Conservation (phyloP, 208 protist species). For the Leptomonas pyrrhocoris region DNA sequence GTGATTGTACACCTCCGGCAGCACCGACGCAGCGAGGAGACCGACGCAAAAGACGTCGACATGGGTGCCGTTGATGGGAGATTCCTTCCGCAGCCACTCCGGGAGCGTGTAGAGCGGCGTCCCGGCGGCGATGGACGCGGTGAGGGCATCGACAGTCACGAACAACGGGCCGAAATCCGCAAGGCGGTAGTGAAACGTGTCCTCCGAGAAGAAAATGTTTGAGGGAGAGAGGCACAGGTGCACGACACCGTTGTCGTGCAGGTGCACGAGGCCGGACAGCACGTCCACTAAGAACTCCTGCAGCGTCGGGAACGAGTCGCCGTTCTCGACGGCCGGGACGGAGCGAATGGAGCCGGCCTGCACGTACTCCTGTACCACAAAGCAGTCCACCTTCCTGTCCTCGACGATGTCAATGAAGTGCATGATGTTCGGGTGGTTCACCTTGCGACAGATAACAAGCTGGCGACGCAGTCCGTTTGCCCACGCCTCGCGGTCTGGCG, state of each 20-base stretch:
- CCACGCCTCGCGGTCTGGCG: slow-evolving; percentile 23
- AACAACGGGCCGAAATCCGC: slow-evolving; percentile 82
- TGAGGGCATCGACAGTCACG: slow-evolving; percentile 53
- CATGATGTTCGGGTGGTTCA: slow-evolving; percentile 71
- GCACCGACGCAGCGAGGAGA: slow-evolving; percentile 63
- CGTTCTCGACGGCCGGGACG: slow-evolving; percentile 26
- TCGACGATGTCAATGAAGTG: slow-evolving; percentile 77
- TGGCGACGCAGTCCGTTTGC: slow-evolving; percentile 33
- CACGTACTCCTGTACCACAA: slow-evolving; percentile 71
- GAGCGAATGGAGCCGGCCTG: slow-evolving; percentile 30
- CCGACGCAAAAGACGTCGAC: slow-evolving; percentile 81
- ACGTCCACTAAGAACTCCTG: slow-evolving; percentile 64
- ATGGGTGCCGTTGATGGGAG: slow-evolving; percentile 30
- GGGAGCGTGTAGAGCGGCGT: slow-evolving; percentile 59
- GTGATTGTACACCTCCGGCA: slow-evolving; percentile 50
- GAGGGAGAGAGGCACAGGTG: slow-evolving; percentile 63
- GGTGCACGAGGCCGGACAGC: slow-evolving; percentile 53
- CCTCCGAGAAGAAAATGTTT: slow-evolving; percentile 75
- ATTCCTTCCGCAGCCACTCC: slow-evolving; percentile 37
- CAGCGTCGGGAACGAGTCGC: slow-evolving; percentile 33
- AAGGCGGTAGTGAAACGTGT: slow-evolving; percentile 47
- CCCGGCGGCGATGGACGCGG: slow-evolving; percentile 28
- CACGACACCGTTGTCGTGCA: slow-evolving; percentile 75
- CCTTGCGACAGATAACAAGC: slow-evolving; percentile 58
- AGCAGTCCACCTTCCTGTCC: slow-evolving; percentile 57